These are phyloP conservation scores for Malus hybrid DNA, from an alignment of 331 rosid species.

Conservation along the genomic window DNA sequence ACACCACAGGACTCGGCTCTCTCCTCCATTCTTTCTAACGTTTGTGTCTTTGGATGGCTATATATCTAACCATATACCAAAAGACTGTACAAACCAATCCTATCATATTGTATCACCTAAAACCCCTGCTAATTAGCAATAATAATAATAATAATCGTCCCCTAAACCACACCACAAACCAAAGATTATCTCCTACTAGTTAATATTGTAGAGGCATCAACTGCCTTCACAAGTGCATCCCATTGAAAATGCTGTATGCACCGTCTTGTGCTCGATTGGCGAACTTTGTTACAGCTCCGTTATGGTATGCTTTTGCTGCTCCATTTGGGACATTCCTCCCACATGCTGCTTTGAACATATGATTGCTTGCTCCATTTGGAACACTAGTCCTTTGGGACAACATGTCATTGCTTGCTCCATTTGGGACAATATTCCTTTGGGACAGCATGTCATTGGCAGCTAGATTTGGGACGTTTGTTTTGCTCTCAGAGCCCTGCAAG, in stretches of 20 bases:
- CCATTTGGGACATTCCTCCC: conserved; percentile 33
- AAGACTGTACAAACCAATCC: conserved; percentile 44
- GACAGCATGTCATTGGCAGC: conserved; percentile 21
- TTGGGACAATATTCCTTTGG: conserved; percentile 5
- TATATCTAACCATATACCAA: conserved; percentile 32
- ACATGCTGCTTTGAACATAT: conserved; percentile 40
- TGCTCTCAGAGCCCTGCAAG: conserved; percentile 28
- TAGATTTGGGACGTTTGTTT: conserved; percentile 10
- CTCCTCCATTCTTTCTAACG: conserved; percentile 16
- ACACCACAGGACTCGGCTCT: conserved; percentile 37
- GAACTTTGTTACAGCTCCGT: conserved; percentile 21
- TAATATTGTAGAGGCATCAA: neutral
- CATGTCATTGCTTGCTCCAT: neutral
- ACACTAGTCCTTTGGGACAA: conserved; percentile 2
- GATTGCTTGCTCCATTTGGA: conserved; percentile 4
- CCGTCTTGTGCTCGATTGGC: conserved; percentile 31
- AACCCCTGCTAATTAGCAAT: conserved; percentile 5
- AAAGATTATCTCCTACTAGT: neutral
- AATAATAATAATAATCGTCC: neutral
- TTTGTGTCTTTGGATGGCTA: conserved; percentile 10
- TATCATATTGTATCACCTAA: neutral
- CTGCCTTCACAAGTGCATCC: conserved; percentile 41
- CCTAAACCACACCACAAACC: conserved; percentile 11
- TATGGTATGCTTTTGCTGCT: conserved; percentile 35
- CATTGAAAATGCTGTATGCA: conserved; percentile 41